Base-by-base conservation (phyloP, 352 stramenopile species). In the Pythium oligandrum region DNA sequence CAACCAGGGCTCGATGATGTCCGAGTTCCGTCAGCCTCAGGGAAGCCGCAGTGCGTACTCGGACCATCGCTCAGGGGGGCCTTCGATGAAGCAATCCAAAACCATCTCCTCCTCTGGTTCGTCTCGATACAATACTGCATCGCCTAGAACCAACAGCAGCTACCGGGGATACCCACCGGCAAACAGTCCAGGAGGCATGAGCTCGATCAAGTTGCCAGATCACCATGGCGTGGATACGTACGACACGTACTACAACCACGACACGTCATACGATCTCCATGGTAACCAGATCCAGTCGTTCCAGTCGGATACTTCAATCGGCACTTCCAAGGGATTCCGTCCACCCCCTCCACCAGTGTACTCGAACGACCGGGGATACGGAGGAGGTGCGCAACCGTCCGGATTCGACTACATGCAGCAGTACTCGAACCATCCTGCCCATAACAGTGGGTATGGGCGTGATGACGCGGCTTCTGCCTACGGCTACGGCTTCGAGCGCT, bases 51-150 rank as follows among this genome's bases (percentile, higher is more conserved):
- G 17, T 26, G 17, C 17, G 17, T 26, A 26, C 17, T 26, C 88
- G 43, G 77, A 88, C 32, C 51, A 46, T 7, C 37, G 44, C 32
- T 44, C 50, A 1, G 58, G 50, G 30, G 44, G 51, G n/a, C 68
- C 66, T 33, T 54, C 58, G 26, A 83, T 66, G n/a, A 78, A 85
- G 40, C 17, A 26, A 26, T 26, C 17, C 17, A 80, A 86, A 50
- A 90, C 79, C 0, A 71, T 73, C 30, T 90, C 76, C 7, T 90
- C 79, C 3, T 84, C 70, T 3, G 75, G 72, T 8, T 85, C 76
- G 32, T 59, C 57, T 3, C 34, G 55, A 11, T 50, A 48, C 8
- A 49, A 49, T 7, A 40, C 11, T 30, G 32, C 32, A 33, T 55
- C 57, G 45, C 45, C 45, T 40, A 43, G 56, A 4, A 42, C 48